phyloP scores from a whole-genome alignment of 2,329 filamentous ascomycete genomes.

The Claviceps monticola region DNA sequence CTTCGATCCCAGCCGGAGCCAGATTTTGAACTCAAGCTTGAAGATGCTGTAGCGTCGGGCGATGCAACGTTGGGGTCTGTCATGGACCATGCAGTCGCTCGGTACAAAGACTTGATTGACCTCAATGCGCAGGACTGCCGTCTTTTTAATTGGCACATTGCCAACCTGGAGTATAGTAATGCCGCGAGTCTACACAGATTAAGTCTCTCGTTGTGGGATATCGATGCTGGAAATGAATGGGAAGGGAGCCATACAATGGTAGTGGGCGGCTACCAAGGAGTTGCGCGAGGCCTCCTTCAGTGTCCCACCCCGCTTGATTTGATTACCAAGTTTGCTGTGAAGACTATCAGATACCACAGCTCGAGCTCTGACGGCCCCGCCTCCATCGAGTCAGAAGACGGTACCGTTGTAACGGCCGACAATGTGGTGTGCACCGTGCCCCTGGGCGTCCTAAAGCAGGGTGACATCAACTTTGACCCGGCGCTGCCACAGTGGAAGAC shows the following conservation, averaged over 20 bases:
- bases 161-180: constrained; percentile 96
- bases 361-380: constrained; percentile 33
- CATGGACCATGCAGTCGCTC: constrained; percentile 78
- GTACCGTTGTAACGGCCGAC: constrained; percentile 67
- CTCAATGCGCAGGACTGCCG: constrained; percentile 77
- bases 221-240: constrained; percentile 95
- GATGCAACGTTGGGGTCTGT: constrained; percentile 75
- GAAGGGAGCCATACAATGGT: constrained; percentile 91
- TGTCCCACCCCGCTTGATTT: constrained; percentile 67
- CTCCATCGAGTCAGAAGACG: constrained; percentile 62
- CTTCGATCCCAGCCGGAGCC: constrained; percentile 50
- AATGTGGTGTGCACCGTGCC: constrained; percentile 83
- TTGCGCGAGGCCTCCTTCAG: constrained; percentile 74
- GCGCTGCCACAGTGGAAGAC: constrained; percentile 78
- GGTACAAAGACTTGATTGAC: constrained; percentile 74
- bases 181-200: constrained; percentile 76
- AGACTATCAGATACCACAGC: constrained; percentile 52
- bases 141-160: constrained; percentile 94
- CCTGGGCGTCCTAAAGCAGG: constrained; percentile 80
- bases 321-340: constrained; percentile 58
- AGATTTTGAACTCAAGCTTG: constrained; percentile 57
- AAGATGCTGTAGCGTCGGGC: constrained; percentile 45
- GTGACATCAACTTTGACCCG: constrained; percentile 72
- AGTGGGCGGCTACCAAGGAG: constrained; percentile 82
- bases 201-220: constrained; percentile 86